Conservation (phyloP, 306 rosid genomes). For the Glycine tomentella region DNA sequence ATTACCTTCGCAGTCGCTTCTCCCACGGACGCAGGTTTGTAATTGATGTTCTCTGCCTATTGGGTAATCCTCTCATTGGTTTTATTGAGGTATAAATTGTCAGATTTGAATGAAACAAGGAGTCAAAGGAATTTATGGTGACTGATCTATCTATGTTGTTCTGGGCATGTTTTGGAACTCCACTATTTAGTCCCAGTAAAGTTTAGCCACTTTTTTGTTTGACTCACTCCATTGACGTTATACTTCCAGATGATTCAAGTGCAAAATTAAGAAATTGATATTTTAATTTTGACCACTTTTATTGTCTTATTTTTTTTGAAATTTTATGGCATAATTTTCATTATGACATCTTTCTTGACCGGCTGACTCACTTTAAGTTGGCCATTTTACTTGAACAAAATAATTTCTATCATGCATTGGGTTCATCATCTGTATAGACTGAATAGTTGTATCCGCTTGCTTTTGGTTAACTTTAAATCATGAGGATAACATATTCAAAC, state of each 20-base stretch:
- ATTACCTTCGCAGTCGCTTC: constrained; percentile 75
- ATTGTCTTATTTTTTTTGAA: background rate
- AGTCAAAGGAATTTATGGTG: constrained; percentile 20
- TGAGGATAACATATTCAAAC: too few species aligned
- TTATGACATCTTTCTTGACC: too few species aligned
- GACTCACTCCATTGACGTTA: constrained; percentile 4
- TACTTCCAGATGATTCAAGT: constrained; percentile 21
- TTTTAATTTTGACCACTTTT: background rate
- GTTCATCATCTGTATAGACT: too few species aligned
- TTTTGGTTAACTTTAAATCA: too few species aligned
- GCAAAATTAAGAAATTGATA: background rate
- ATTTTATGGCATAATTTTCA: too few species aligned
- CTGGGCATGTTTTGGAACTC: constrained; percentile 32
- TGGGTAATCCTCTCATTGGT: too few species aligned
- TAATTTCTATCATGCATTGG: too few species aligned
- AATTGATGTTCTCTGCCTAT: too few species aligned
- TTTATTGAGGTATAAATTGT: constrained; percentile 24
- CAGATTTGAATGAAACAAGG: constrained; percentile 14
- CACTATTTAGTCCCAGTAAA: constrained; percentile 13
- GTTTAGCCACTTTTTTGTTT: constrained; percentile 28
- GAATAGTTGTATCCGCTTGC: too few species aligned
- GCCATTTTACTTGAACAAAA: too few species aligned
- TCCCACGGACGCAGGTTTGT: constrained; percentile 82
- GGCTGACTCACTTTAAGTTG: too few species aligned
- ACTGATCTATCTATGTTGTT: background rate